These are phyloP conservation scores for Blastomyces emzantsi DNA, from an alignment of 2,329 filamentous ascomycete genomes.

Conservation along the genomic window DNA sequence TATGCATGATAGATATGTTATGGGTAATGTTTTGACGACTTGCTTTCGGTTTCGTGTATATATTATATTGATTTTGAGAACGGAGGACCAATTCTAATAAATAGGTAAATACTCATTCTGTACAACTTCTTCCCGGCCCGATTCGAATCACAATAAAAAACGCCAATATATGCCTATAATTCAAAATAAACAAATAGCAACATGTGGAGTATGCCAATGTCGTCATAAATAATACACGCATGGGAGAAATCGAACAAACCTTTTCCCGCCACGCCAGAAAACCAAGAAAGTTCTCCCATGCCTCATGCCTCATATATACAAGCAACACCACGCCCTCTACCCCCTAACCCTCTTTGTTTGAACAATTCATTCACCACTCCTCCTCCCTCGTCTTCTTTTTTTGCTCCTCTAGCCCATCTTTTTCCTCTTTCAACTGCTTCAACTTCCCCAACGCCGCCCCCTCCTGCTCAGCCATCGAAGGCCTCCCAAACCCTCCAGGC, in stretches of 20 bases:
- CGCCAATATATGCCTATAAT: neutral
- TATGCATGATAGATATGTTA: neutral
- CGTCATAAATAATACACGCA: neutral
- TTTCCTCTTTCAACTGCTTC: constrained; percentile 30
- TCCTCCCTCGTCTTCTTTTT: neutral
- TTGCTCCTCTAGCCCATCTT: constrained; percentile 19
- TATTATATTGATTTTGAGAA: neutral
- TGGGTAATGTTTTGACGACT: neutral
- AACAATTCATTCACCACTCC: neutral
- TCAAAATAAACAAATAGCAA: neutral
- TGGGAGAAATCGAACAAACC: neutral
- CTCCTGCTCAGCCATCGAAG: constrained; percentile 15
- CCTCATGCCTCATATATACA: neutral
- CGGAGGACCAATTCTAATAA: neutral
- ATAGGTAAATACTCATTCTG: neutral
- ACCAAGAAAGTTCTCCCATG: neutral
- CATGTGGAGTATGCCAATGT: neutral
- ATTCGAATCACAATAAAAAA: neutral
- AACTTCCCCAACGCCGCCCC: constrained; percentile 19
- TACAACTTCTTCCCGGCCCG: neutral
- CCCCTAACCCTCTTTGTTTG: neutral
- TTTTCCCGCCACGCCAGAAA: neutral
- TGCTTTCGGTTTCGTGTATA: neutral
- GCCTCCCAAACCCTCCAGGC: constrained; percentile 4
- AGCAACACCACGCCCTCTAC: neutral